Evolutionary conservation across 208 protist species (phyloP), one percentile per base, ranked within the genome.

Genomic region (Crithidia mellificae): DNA sequence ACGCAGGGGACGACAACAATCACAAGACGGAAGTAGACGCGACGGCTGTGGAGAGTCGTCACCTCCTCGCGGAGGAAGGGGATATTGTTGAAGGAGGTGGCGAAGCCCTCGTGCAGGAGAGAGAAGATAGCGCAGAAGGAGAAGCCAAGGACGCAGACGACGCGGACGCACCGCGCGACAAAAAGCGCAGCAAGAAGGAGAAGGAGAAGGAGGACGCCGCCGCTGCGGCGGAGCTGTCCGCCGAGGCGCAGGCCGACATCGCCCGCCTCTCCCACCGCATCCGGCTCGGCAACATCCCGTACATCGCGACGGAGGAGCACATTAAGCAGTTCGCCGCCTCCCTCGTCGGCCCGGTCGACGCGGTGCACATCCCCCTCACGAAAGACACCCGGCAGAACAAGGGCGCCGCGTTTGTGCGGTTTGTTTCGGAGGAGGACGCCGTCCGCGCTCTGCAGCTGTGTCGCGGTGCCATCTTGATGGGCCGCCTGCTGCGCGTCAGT

Each of bases 201-300:
- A 24, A 20, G 2, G 12, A 39, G 56, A 59, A 68, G 39, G 41
- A 19, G 19, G 54, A 62, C 20, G 20, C 22, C 30, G n/a, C n/a
- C n/a, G n/a, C n/a, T n/a, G 32, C 47, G 2, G 24, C 67, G 22
- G 44, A 20, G 63, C 39, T 2, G 5, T 53, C 58, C 15, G 58
- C 32, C 11, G 63, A 58, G n/a, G 64, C 73, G 41, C 64, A 83
- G 53, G 74, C 80, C 25, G 83, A 77, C 20, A 68, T 88, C 36
- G 85, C 87, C 8, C 78, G 67, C 4, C 81, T 96, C 44, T 87
- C 88, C 6, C 90, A 89, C 24, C 91, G 98, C n/a, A 67, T 99
- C 24, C 97, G 96, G 39, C 68, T 99, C 15, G 80, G 84, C 52
- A 99, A 99, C 81, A 78, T 99, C n/a, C 79, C 97, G 0, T 99